A percentile compares a stretch with the other conserved stretches of the same genome.
Conservation (phyloP, 495 filamentous ascomycete genomes). For the Tuber borchii region DNA sequence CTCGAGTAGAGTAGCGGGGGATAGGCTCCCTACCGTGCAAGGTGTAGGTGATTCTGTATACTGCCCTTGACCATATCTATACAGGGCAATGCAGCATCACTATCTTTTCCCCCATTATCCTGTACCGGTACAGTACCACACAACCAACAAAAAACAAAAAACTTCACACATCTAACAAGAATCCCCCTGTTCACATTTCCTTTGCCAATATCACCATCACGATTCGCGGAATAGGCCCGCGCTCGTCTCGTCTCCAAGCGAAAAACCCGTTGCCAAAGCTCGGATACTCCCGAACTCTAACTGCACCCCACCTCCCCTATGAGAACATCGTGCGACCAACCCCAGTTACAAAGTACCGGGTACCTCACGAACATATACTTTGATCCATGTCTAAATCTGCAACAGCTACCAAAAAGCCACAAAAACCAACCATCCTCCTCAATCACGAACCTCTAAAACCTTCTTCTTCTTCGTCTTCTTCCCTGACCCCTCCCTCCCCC, state of each 20-base stretch:
- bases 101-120: background rate
- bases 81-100: background rate
- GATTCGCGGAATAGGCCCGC: background rate
- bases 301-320: background rate
- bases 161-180: background rate
- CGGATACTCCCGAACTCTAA: background rate
- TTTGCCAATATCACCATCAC: background rate
- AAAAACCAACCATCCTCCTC: background rate
- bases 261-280: background rate
- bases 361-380: background rate
- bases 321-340: slow-evolving; percentile 4
- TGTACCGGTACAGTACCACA: background rate
- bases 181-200: background rate
- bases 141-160: background rate
- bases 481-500: background rate
- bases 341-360: slow-evolving; percentile 3
- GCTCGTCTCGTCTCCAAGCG: background rate
- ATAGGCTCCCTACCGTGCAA: background rate
- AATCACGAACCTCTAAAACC: background rate
- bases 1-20: background rate
- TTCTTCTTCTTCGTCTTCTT: background rate
- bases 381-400: background rate
- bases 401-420: background rate
- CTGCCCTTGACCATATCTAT: background rate
- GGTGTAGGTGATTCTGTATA: background rate